phyloP scores from a whole-genome alignment of 129 eudicot species.

The Silybum marianum region DNA sequence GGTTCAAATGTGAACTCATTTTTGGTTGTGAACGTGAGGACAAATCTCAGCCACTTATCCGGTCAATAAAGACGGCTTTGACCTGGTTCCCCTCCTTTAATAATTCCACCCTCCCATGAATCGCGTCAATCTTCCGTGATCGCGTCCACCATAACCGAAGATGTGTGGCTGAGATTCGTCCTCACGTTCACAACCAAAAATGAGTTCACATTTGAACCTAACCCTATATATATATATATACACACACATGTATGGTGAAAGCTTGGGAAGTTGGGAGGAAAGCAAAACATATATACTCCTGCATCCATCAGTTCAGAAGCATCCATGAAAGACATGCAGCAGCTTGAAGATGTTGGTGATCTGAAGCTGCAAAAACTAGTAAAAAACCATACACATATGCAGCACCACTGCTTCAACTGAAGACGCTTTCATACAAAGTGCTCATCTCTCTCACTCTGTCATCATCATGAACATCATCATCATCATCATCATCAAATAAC shows the following conservation, averaged over 20 bases:
- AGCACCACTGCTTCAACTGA: background rate
- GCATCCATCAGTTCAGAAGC: background rate
- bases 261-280: background rate
- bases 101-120: no score
- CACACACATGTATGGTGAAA: background rate
- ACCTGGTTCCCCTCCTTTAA: no score
- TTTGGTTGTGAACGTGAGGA: no score
- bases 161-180: no score
- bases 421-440: conserved; percentile 18
- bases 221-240: background rate
- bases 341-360: conserved; percentile 14
- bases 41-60: no score
- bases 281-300: background rate
- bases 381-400: background rate
- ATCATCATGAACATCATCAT: background rate
- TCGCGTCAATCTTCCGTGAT: no score
- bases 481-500: background rate
- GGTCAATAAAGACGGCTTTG: no score
- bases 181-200: no score
- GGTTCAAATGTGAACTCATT: no score
- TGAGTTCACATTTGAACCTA: no score
- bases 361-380: conserved; percentile 15
- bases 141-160: no score
- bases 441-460: conserved; percentile 27
- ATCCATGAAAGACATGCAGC: conserved; percentile 24